A percentile compares a stretch with the other conserved stretches of the same genome.
Conservation (phyloP, 495 filamentous ascomycete species). For the Hypoxylon fragiforme region DNA sequence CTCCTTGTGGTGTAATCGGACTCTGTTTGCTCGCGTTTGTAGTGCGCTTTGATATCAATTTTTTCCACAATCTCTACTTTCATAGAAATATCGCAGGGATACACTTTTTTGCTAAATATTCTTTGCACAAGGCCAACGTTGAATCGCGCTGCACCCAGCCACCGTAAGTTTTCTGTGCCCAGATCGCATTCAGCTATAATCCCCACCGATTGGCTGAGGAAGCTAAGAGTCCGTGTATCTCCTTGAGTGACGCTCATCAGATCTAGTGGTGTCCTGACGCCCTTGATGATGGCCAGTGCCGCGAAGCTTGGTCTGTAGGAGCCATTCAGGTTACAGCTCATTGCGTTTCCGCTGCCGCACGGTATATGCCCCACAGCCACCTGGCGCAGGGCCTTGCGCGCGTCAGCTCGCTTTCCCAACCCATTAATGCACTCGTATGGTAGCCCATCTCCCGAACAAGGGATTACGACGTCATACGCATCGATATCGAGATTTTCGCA, state of each 20-base stretch:
- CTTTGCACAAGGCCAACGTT: constrained; percentile 78
- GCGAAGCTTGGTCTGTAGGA: constrained; percentile 75
- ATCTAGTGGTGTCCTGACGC: constrained; percentile 77
- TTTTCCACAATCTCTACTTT: constrained; percentile 82
- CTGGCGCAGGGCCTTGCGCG: constrained; percentile 69
- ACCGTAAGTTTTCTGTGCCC: constrained; percentile 85
- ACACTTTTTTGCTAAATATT: constrained; percentile 70
- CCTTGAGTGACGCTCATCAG: constrained; percentile 87
- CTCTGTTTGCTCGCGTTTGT: constrained; percentile 52
- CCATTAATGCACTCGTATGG: constrained; percentile 97
- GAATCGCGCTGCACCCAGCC: constrained; percentile 87
- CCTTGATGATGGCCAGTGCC: constrained; percentile 82
- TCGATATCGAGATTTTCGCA: constrained; percentile 77
- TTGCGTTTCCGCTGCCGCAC: constrained; percentile 90
- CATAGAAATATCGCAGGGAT: constrained; percentile 86
- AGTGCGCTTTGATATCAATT: constrained; percentile 71
- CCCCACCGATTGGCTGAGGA: constrained; percentile 88
- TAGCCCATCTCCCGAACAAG: constrained; percentile 90
- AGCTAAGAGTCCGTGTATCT: constrained; percentile 70
- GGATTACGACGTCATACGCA: constrained; percentile 78
- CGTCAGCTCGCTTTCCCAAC: constrained; percentile 73
- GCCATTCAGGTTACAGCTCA: constrained; percentile 88
- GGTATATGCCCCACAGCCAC: constrained; percentile 89
- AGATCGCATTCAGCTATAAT: constrained; percentile 89
- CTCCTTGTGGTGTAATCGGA: constrained; percentile 18